Evolutionary conservation across 2,329 filamentous ascomycete species (phyloP).

Genomic region (Cladophialophora immunda): DNA sequence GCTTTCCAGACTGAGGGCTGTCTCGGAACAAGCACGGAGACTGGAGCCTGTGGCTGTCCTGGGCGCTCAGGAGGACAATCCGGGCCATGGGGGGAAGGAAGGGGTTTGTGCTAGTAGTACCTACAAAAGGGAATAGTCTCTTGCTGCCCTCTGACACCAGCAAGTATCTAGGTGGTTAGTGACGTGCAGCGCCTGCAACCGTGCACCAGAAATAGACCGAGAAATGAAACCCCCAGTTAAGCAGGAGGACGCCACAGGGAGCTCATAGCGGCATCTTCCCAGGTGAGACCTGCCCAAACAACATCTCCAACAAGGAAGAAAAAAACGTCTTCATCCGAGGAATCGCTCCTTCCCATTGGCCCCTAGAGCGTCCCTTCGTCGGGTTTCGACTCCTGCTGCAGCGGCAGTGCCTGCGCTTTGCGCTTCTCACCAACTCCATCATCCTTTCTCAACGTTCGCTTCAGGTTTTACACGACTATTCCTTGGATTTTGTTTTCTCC

Average conservation of each 20-base stretch:
- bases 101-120: too few species aligned
- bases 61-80: not conserved
- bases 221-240: not conserved
- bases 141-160: not conserved
- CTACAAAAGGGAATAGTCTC: not conserved
- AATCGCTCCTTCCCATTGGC: not conserved
- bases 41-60: not conserved
- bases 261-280: not conserved
- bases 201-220: slow-evolving; percentile 5
- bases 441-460: slow-evolving; percentile 10
- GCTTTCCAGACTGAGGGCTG: not conserved
- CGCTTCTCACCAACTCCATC: slow-evolving; percentile 1
- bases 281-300: slow-evolving; percentile 23
- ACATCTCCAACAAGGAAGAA: not conserved
- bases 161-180: not conserved
- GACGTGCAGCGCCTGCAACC: not conserved
- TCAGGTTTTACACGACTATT: not conserved
- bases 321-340: slow-evolving; percentile 4
- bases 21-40: not conserved
- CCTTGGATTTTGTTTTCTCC: not conserved
- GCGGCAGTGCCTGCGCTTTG: slow-evolving; percentile 2
- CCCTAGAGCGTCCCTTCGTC: not conserved
- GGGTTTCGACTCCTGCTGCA: not conserved
- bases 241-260: slow-evolving; percentile 4
- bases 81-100: not conserved